phyloP scores from a whole-genome alignment of 371 early-diverging fungal genomes.

The Mortierella sp. region DNA sequence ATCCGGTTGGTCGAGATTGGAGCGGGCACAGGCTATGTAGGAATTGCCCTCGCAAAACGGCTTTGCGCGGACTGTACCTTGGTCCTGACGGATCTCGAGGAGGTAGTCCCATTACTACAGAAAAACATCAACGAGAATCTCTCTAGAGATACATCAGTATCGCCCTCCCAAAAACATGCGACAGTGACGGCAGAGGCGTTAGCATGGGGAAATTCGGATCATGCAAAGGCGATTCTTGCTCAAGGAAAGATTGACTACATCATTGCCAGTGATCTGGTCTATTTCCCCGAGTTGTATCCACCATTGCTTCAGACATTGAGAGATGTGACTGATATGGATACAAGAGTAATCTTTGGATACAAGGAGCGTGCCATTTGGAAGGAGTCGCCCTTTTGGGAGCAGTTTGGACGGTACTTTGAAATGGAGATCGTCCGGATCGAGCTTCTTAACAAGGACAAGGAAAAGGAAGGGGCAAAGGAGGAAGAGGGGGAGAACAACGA shows the following conservation, averaged over 20 bases:
- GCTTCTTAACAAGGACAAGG: constrained; percentile 1
- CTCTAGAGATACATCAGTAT: constrained; percentile 14
- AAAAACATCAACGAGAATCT: constrained; percentile 56
- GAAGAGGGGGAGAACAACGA: background rate
- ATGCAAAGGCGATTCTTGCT: constrained; percentile 42
- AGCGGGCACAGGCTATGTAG: constrained; percentile 70
- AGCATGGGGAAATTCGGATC: constrained; percentile 63
- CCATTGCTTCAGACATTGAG: constrained; percentile 58
- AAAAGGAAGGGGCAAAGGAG: background rate
- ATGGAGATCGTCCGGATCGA: constrained; percentile 63
- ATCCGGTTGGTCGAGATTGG: constrained; percentile 37
- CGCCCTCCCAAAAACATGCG: constrained; percentile 6
- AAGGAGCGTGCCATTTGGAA: constrained; percentile 67
- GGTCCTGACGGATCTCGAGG: constrained; percentile 65
- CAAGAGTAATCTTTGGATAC: constrained; percentile 66
- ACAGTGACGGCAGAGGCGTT: constrained; percentile 55
- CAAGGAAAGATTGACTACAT: constrained; percentile 59
- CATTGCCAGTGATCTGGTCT: constrained; percentile 66
- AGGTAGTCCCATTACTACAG: constrained; percentile 62
- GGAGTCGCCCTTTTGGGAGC: constrained; percentile 71
- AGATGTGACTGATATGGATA: constrained; percentile 54
- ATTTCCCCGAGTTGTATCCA: constrained; percentile 66
- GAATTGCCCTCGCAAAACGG: constrained; percentile 62
- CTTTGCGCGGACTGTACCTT: constrained; percentile 53
- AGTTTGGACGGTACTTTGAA: constrained; percentile 67